Evolutionary conservation across 2,329 filamentous ascomycete genomes (phyloP).

Genomic region (Phoma sp.): DNA sequence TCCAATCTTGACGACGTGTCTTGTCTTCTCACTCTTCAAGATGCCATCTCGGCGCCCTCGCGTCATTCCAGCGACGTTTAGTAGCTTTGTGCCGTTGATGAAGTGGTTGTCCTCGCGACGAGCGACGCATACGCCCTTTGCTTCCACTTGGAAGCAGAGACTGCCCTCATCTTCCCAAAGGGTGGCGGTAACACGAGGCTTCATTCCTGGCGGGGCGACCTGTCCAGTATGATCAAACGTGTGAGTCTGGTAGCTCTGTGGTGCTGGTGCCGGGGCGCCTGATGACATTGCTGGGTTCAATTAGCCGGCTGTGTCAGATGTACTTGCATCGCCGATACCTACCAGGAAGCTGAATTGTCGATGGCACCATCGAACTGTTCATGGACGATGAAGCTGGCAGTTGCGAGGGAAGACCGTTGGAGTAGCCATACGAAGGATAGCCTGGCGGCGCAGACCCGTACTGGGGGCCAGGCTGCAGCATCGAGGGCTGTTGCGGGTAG

Average conservation of each 20-base stretch:
- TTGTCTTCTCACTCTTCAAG: constrained; percentile 94
- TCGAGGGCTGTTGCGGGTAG: constrained; percentile 71
- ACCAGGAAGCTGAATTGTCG: constrained; percentile 71
- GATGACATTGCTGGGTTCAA: constrained; percentile 41
- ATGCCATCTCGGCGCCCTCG: constrained; percentile 94
- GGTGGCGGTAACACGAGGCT: constrained; percentile 93
- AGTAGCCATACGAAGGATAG: constrained; percentile 75
- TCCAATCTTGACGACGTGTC: constrained; percentile 97
- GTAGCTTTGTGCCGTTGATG: constrained; percentile 97
- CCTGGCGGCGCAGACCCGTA: constrained; percentile 66
- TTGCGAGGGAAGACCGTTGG: constrained; percentile 77
- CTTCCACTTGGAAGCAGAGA: constrained; percentile 96
- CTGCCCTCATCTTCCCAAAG: constrained; percentile 98
- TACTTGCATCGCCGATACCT: constrained; percentile 25
- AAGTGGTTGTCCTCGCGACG: constrained; percentile 98
- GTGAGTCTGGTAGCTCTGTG: constrained; percentile 51
- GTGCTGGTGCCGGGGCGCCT: constrained; percentile 38
- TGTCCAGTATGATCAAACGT: constrained; percentile 89
- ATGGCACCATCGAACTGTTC: constrained; percentile 68
- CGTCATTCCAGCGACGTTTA: constrained; percentile 98
- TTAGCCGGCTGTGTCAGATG: constrained; percentile 13
- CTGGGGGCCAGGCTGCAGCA: constrained; percentile 74
- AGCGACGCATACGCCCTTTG: constrained; percentile 93
- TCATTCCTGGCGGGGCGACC: constrained; percentile 89
- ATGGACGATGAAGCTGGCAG: constrained; percentile 75